phyloP scores from a whole-genome alignment of 1,284 basidiomycete genomes.

The Agroathelia rolfsii region DNA sequence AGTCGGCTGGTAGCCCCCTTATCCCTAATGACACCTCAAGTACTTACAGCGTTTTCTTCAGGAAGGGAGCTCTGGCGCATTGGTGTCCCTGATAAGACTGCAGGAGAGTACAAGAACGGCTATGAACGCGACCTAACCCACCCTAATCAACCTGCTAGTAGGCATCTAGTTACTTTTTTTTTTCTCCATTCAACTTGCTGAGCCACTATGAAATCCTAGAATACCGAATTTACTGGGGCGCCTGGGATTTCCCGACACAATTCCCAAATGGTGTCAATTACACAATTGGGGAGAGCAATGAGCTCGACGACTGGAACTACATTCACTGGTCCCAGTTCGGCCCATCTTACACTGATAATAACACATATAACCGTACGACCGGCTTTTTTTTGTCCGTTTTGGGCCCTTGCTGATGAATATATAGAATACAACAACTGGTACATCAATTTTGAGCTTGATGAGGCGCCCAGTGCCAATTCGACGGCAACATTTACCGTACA shows the following conservation, averaged over 20 bases:
- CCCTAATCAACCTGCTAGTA: conserved; percentile 15
- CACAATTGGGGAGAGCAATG: conserved; percentile 17
- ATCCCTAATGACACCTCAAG: too few relatives aligned
- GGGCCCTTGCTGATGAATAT: background rate
- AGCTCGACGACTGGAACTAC: conserved; percentile 19
- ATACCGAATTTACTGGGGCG: conserved; percentile 21
- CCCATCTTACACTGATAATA: conserved; percentile 10
- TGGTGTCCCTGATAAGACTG: conserved; percentile 19
- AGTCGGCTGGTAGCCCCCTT: too few relatives aligned
- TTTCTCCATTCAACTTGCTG: background rate
- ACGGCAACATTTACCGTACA: conserved; percentile 18
- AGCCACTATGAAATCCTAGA: conserved; percentile 13
- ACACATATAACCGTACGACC: too few relatives aligned
- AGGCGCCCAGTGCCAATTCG: conserved; percentile 6
- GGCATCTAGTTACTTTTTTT: too few relatives aligned
- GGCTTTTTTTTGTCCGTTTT: too few relatives aligned
- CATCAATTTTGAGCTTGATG: conserved; percentile 18
- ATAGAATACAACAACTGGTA: conserved; percentile 19
- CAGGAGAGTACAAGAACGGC: conserved; percentile 16
- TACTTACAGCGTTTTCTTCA: too few relatives aligned
- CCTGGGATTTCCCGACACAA: conserved; percentile 20
- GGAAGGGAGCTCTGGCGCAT: conserved; percentile 20
- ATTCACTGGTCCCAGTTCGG: conserved; percentile 19
- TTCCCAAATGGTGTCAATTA: conserved; percentile 22
- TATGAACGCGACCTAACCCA: conserved; percentile 15